Percentiles rank a stretch among this genome's conserved stretches.
These are phyloP conservation scores for Fraxinus platypoda DNA, from an alignment of 305 asterid genomes.

Conservation along the genomic window DNA sequence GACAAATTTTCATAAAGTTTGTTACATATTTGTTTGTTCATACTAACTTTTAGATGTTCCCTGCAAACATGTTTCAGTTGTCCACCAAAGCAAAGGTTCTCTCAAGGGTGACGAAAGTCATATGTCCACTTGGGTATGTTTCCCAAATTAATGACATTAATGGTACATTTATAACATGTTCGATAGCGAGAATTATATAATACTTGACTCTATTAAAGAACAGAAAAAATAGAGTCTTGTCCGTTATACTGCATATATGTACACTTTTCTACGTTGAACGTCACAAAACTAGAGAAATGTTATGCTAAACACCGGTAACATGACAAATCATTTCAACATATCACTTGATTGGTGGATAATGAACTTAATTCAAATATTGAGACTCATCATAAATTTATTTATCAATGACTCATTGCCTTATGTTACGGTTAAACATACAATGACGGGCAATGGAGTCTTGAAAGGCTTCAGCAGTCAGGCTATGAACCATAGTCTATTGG, in stretches of 20 bases:
- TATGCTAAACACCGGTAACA: too few relatives aligned
- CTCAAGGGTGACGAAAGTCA: conserved; percentile 31
- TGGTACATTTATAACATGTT: background rate
- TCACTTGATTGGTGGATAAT: too few relatives aligned
- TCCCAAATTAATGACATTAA: background rate
- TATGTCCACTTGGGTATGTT: conserved; percentile 36
- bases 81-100: conserved; percentile 38
- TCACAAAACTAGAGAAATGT: background rate
- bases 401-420: too few relatives aligned
- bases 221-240: too few relatives aligned
- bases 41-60: background rate
- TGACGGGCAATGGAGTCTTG: too few relatives aligned
- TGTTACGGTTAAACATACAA: too few relatives aligned
- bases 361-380: background rate
- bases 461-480: too few relatives aligned
- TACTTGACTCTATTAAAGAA: background rate
- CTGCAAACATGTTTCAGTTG: conserved; percentile 33
- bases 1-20: background rate
- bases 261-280: background rate
- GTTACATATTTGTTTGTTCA: background rate
- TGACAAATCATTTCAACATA: too few relatives aligned
- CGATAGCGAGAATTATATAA: too few relatives aligned
- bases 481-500: too few relatives aligned
- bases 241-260: too few relatives aligned
- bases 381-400: background rate